phyloP scores from a whole-genome alignment of 2,329 filamentous ascomycete species.

The Metarhizium anisopliae region DNA sequence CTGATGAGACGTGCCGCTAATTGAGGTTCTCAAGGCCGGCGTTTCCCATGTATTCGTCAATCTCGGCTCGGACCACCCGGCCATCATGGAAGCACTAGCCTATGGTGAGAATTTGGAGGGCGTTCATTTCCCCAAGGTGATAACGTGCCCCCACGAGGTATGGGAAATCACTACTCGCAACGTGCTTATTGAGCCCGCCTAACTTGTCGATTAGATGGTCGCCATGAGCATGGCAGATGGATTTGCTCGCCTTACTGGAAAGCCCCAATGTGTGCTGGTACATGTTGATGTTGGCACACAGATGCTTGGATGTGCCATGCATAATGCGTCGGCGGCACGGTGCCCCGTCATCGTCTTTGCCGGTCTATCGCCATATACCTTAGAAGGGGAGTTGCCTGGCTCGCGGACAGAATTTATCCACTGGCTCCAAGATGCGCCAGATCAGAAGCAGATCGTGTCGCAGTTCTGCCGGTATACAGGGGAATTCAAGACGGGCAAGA shows the following conservation, averaged over 20 bases:
- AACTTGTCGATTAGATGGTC: constrained; percentile 52
- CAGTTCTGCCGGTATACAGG: constrained; percentile 75
- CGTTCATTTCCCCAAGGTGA: constrained; percentile 59
- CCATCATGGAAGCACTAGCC: constrained; percentile 72
- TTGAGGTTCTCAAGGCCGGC: constrained; percentile 27
- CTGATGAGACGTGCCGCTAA: no score
- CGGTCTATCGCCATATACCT: constrained; percentile 62
- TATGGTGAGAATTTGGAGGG: constrained; percentile 61
- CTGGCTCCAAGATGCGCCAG: constrained; percentile 71
- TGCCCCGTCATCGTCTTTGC: constrained; percentile 68
- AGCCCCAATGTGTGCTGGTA: constrained; percentile 64
- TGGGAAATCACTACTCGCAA: no score
- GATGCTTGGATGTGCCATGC: constrained; percentile 61
- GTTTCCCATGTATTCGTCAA: constrained; percentile 55
- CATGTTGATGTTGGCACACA: constrained; percentile 71
- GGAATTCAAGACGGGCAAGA: constrained; percentile 70
- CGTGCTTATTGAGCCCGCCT: no score
- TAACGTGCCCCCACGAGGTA: constrained; percentile 75
- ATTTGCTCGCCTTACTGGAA: constrained; percentile 58
- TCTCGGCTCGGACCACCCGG: constrained; percentile 63
- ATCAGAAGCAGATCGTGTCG: constrained; percentile 65
- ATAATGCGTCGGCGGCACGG: constrained; percentile 64
- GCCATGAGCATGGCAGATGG: constrained; percentile 79
- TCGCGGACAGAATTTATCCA: constrained; percentile 69
- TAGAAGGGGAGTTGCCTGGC: constrained; percentile 64